phyloP scores from a whole-genome alignment of 78 protist genomes.

The Isochrysis galbana region DNA sequence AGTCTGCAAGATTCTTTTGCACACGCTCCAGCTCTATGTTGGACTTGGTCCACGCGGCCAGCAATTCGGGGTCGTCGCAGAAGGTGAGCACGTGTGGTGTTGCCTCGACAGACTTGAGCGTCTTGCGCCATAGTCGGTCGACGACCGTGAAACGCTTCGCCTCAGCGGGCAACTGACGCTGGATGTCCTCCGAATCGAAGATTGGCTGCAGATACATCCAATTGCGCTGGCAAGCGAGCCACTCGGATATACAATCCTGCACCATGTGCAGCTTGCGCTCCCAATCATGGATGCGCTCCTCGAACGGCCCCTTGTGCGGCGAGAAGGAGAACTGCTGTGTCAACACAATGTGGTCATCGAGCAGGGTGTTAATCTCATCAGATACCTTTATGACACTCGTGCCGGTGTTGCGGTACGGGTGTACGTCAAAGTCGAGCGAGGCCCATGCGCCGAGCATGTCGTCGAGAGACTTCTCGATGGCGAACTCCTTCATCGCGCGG shows the following conservation, averaged over 20 bases:
- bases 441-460: slow-evolving; percentile 71
- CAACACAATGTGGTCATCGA: slow-evolving; percentile 82
- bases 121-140: slow-evolving; percentile 59
- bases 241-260: slow-evolving; percentile 75
- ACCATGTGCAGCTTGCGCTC: slow-evolving; percentile 52
- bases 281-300: slow-evolving; percentile 72
- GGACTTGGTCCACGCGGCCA: slow-evolving; percentile 23
- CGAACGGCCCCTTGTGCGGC: slow-evolving; percentile 75
- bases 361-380: slow-evolving; percentile 58
- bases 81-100: slow-evolving; percentile 25
- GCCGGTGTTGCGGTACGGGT: slow-evolving; percentile 56
- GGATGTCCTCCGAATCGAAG: slow-evolving; percentile 84
- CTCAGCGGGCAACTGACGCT: slow-evolving; percentile 79
- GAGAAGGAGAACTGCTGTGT: slow-evolving; percentile 82
- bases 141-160: slow-evolving; percentile 58
- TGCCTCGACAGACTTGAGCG: slow-evolving; percentile 28
- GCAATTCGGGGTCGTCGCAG: slow-evolving; percentile 30
- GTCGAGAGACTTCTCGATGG: slow-evolving; percentile 71
- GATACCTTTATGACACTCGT: slow-evolving; percentile 47
- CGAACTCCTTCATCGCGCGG: slow-evolving; percentile 69
- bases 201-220: slow-evolving; percentile 93
- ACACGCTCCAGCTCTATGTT: slow-evolving; percentile 55
- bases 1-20: slow-evolving; percentile 66
- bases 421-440: slow-evolving; percentile 31
- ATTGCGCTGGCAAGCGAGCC: slow-evolving; percentile 80